A percentile compares a stretch with the other conserved stretches of the same genome.
Evolutionary conservation across 75 land plant genomes (phyloP).

Genomic region (Chamaecyparis obtusa): DNA sequence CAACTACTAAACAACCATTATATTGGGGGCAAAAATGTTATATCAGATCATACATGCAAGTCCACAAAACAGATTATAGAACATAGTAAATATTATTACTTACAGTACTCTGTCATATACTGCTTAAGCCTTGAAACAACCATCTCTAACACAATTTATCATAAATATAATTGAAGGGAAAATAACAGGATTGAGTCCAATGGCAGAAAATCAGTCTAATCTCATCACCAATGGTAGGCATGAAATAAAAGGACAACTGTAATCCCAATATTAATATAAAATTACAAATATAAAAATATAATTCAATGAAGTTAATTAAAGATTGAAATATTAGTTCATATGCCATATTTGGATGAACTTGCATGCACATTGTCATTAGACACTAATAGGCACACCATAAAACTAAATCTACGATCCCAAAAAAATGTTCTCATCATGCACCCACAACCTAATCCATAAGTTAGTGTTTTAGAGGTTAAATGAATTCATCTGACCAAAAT

Average conservation of each 20-base stretch:
- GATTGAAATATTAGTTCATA: neutral
- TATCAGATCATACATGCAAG: neutral
- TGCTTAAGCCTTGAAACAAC: neutral
- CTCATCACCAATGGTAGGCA: neutral
- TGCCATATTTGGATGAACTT: neutral
- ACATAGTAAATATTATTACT: neutral
- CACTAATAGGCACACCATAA: too few species aligned
- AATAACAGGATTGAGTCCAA: neutral
- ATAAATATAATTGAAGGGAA: neutral
- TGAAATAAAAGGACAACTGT: slow-evolving; percentile 1
- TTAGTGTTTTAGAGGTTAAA: neutral
- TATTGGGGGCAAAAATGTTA: neutral
- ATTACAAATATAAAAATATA: neutral
- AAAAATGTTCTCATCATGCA: neutral
- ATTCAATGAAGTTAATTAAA: neutral
- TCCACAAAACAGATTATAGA: neutral
- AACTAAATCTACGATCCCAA: neutral
- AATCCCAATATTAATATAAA: neutral
- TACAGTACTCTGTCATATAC: neutral
- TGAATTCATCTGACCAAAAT: neutral
- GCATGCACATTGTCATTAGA: neutral
- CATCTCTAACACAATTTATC: neutral
- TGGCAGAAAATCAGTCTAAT: neutral
- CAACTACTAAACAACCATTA: neutral
- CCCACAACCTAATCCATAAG: neutral